Evolutionary conservation across 371 early-diverging fungal species (phyloP), one percentile per base, ranked within the genome.

Genomic region (Sporodiniella umbellata): DNA sequence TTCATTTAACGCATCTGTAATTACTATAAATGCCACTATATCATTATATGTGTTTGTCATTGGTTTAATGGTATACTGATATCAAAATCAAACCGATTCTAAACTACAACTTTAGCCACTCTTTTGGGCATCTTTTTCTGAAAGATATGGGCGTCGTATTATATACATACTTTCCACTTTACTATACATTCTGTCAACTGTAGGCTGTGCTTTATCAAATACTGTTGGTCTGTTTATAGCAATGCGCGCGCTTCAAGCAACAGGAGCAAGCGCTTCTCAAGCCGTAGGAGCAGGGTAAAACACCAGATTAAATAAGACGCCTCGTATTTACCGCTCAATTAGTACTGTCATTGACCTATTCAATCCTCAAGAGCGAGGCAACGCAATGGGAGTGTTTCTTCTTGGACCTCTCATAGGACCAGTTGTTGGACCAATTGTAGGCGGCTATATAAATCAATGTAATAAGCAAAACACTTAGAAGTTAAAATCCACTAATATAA

Each of bases 201-300:
- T 90, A 2, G 86, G 87, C 0, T 86, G 86, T 33, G 86, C 82
- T 17, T 54, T 84, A 14, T 74, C 89, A 4, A 56, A 58, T 1
- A 70, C 48, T n/a, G 76, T 86, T 26, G 52, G 64, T 4, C 37
- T 76, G 5, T 79, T 92, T 26, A 73, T 86, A 23, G 53, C 65
- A 10, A 77, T 87, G 42, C 80, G 92, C 0, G 58, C 81, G 8
- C 58, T 90, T 12, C 92, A 92, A 62, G 66, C 88, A 8, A 67
- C 75, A 22, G 90, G 90, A 4, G 75, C 87, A 8, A 83, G 87
- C 21, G 87, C 88, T 10, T 81, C 84, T 18, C 79, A 84, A 47
- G 78, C 84, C 11, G 80, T 89, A 3, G 90, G 90, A 1, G 87
- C 88, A 28, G 91, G 89, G 42, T 80, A 79, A 8, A 70, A n/a